Conservation (phyloP, 345 rosid genomes). For the Moringa oleifera region DNA sequence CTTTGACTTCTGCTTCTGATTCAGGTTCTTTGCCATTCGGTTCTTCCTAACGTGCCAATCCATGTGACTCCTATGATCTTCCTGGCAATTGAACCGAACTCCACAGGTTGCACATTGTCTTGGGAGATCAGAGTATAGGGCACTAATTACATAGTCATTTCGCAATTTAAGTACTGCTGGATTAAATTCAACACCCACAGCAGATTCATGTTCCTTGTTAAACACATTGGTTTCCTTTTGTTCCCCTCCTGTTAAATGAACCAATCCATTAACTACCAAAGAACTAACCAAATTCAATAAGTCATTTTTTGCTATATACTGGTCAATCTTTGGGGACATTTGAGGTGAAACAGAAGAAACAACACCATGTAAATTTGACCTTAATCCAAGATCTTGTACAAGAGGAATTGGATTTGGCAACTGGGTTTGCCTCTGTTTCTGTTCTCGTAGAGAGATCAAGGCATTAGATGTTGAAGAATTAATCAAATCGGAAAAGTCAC, state of each 20-base stretch:
- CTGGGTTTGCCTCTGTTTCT: too few relatives aligned
- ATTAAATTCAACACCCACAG: slow-evolving; percentile 18
- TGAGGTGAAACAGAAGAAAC: neutral
- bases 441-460: too few relatives aligned
- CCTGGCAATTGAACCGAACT: slow-evolving; percentile 27
- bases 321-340: neutral
- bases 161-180: slow-evolving; percentile 16
- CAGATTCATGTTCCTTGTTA: neutral
- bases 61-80: slow-evolving; percentile 38
- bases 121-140: slow-evolving; percentile 32
- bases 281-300: slow-evolving; percentile 4
- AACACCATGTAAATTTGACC: too few relatives aligned
- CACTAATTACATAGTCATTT: slow-evolving; percentile 23
- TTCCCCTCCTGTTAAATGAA: neutral
- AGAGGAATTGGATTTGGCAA: too few relatives aligned
- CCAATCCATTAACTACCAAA: neutral
- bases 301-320: slow-evolving; percentile 13
- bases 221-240: neutral
- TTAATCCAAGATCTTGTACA: too few relatives aligned
- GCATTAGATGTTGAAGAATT: too few relatives aligned
- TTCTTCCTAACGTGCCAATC: slow-evolving; percentile 45
- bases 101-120: slow-evolving; percentile 38
- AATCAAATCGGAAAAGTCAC: too few relatives aligned
- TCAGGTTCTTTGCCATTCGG: neutral
- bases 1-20: neutral